These are phyloP conservation scores for Spirogloea muscicola DNA, from an alignment of 139 green algal species.

Conservation along the genomic window DNA sequence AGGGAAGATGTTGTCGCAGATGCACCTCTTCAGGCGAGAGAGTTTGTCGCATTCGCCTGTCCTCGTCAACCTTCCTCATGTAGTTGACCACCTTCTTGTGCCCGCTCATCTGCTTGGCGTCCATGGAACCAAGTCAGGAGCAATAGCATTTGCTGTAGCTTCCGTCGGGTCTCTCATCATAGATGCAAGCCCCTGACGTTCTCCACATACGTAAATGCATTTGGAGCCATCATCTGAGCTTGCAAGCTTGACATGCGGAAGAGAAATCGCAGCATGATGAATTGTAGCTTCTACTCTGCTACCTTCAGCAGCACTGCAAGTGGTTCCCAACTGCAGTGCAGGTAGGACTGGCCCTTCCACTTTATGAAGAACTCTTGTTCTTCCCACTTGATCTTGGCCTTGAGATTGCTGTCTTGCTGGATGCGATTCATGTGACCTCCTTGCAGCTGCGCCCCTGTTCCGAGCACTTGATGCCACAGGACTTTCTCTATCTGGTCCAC, in stretches of 20 bases:
- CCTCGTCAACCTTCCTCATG: slow-evolving; percentile 69
- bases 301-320: too few relatives aligned
- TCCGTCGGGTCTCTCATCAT: too few relatives aligned
- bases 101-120: slow-evolving; percentile 62
- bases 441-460: slow-evolving; percentile 23
- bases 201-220: too few relatives aligned
- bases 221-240: too few relatives aligned
- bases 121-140: too few relatives aligned
- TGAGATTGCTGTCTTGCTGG: slow-evolving; percentile 18
- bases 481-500: slow-evolving; percentile 58
- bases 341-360: slow-evolving; percentile 79
- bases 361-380: slow-evolving; percentile 84
- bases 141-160: too few relatives aligned
- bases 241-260: too few relatives aligned
- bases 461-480: slow-evolving; percentile 41
- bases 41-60: slow-evolving; percentile 26
- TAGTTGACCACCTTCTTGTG: slow-evolving; percentile 94
- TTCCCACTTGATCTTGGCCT: slow-evolving; percentile 28
- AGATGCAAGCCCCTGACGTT: too few relatives aligned
- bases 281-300: too few relatives aligned
- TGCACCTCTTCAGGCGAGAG: slow-evolving; percentile 72
- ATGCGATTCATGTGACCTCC: background rate
- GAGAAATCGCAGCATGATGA: too few relatives aligned
- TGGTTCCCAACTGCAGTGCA: slow-evolving; percentile 81
- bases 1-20: too few relatives aligned